phyloP scores from a whole-genome alignment of 495 filamentous ascomycete genomes.

The Symbiotaphrina buchneri region DNA sequence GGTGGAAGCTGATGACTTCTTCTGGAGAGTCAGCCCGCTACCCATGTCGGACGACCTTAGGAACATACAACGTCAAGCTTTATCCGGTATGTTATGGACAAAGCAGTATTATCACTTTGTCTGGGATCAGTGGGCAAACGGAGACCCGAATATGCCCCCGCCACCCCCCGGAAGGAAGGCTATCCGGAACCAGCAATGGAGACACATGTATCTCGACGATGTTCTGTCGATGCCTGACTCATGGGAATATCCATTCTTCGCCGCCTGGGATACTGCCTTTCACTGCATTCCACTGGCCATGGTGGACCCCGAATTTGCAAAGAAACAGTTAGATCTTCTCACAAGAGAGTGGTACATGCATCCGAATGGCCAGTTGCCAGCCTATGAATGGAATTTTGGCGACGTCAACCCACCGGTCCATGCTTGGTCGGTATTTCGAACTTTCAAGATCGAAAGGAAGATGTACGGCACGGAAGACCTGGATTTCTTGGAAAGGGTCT shows the following conservation, averaged over 20 bases:
- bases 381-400: constrained; percentile 96
- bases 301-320: constrained; percentile 93
- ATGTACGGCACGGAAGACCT: constrained; percentile 87
- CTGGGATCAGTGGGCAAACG: constrained; percentile 94
- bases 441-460: constrained; percentile 95
- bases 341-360: constrained; percentile 99
- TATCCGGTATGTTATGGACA: constrained; percentile 92
- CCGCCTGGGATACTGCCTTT: constrained; percentile 93
- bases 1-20: constrained; percentile 88
- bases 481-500: constrained; percentile 88
- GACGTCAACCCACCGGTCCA: constrained; percentile 95
- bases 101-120: constrained; percentile 95
- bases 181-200: constrained; percentile 76
- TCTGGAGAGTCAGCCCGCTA: constrained; percentile 75
- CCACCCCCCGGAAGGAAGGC: constrained; percentile 62
- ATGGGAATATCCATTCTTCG: constrained; percentile 98
- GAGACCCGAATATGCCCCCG: constrained; percentile 46
- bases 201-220: constrained; percentile 81
- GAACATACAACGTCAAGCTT: constrained; percentile 86
- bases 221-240: constrained; percentile 94
- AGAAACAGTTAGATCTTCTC: constrained; percentile 89
- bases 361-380: constrained; percentile 80
- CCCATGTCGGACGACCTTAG: constrained; percentile 88
- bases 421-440: constrained; percentile 84
- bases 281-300: constrained; percentile 89